Base-by-base conservation (phyloP, 176 grass and related monocot genomes). In the Olyra latifolia region DNA sequence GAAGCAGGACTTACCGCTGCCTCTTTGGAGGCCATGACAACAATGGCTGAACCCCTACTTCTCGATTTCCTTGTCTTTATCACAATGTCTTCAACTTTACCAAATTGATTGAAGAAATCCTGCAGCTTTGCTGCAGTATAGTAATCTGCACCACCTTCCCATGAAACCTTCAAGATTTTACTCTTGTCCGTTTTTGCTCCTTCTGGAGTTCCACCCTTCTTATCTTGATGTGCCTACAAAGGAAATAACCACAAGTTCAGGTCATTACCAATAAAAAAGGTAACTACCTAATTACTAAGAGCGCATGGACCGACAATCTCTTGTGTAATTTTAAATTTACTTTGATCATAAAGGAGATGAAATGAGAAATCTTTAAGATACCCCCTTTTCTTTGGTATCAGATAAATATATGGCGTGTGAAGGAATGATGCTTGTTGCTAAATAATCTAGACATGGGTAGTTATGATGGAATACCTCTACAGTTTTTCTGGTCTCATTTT, bases 81-180 rank as follows among this genome's bases (percentile, higher is more conserved):
- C 28, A 98, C 86, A 62, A 95, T 49, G 69, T 98, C 96, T 87
- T 98, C 88, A 17, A 98, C 92, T 35, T 66, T 45, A 3, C 96
- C 96, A 30, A 98, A 93, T 77, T 84, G 86, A 79, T 88, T 69
- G 87, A 98, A 98, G 39, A 98, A 72, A 48, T 88, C 81, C 55
- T 83, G 65, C 61, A 98, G 63, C 81, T 89, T 95, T 14, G 79
- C 82, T 11, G 92, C 88, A 82, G 54, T 89, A 52, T 95, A 98
- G 38, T 74, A 81, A 17, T 91, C 86, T 9, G 89, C 83, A 20
- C 61, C 69, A 14, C 88, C 91, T 74, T 93, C 90, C 96, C 96
- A 98, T n/a, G 90, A 93, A 74, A 93, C 96, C 88, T 94, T 94
- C 74, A 98, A 79, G 39, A 94, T 85, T 53, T 82, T 93, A 28